phyloP scores from a whole-genome alignment of 164 flowering plant species.

The Buxus sempervirens region DNA sequence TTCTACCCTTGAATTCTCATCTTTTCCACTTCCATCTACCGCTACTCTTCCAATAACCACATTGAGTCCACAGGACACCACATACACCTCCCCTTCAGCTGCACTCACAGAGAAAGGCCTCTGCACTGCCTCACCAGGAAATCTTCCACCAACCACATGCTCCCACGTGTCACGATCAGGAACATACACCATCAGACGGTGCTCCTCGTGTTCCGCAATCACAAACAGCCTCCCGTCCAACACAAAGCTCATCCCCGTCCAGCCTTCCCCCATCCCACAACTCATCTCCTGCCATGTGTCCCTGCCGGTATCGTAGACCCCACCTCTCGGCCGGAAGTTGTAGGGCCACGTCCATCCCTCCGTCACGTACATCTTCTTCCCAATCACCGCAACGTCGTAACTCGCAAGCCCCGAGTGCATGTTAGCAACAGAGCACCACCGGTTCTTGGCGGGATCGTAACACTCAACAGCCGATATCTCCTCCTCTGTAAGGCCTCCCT shows the following conservation, averaged over 20 bases:
- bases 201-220: slow-evolving; percentile 45
- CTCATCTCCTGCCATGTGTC: slow-evolving; percentile 54
- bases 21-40: slow-evolving; percentile 1
- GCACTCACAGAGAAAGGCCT: slow-evolving; percentile 40
- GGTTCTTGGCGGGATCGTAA: slow-evolving; percentile 32
- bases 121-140: slow-evolving; percentile 37
- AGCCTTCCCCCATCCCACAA: slow-evolving; percentile 49
- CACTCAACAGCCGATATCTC: slow-evolving; percentile 31
- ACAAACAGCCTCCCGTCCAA: slow-evolving; percentile 35
- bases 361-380: slow-evolving; percentile 38
- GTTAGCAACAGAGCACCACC: slow-evolving; percentile 31
- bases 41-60: slow-evolving; percentile 37
- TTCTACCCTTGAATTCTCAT: slow-evolving; percentile 18
- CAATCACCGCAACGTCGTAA: slow-evolving; percentile 46
- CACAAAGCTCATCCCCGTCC: slow-evolving; percentile 49
- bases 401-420: slow-evolving; percentile 26
- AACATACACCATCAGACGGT: slow-evolving; percentile 36
- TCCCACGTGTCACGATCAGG: slow-evolving; percentile 41
- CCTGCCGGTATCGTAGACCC: slow-evolving; percentile 34
- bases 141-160: slow-evolving; percentile 31
- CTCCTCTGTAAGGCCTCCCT: slow-evolving; percentile 19
- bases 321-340: slow-evolving; percentile 36
- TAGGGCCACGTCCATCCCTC: slow-evolving; percentile 75
- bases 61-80: slow-evolving; percentile 32
- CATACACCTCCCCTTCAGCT: slow-evolving; percentile 34